Conservation (phyloP, 805 yeast species). For the Nakazawaea anatomiae region DNA sequence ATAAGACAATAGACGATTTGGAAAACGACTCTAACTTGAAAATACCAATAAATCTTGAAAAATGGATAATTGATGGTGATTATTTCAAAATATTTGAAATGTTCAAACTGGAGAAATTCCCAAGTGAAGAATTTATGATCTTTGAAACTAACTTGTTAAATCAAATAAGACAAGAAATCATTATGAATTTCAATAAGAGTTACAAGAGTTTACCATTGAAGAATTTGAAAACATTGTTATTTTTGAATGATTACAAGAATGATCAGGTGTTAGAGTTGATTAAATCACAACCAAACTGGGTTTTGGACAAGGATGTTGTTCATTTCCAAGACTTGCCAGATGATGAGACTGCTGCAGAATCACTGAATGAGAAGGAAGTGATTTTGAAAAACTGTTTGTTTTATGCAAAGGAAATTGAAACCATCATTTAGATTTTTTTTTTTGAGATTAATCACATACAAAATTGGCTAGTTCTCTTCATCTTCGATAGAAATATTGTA, state of each 20-base stretch:
- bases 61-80: conserved; percentile 94
- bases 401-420: conserved; percentile 89
- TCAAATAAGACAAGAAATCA: conserved; percentile 83
- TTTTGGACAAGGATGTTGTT: conserved; percentile 43
- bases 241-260: conserved; percentile 49
- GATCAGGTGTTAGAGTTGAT: conserved; percentile 50
- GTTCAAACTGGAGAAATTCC: conserved; percentile 43
- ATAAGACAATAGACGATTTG: conserved; percentile 35
- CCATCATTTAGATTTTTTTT: conserved; percentile 55
- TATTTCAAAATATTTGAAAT: conserved; percentile 87
- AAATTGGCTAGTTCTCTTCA: too few species aligned
- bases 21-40: conserved; percentile 68
- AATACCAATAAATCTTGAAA: conserved; percentile 85
- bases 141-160: conserved; percentile 70
- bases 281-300: conserved; percentile 50
- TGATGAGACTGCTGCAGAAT: conserved; percentile 16
- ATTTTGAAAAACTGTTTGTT: conserved; percentile 68
- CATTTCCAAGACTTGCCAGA: conserved; percentile 27
- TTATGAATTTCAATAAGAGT: conserved; percentile 74
- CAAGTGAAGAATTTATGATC: conserved; percentile 69
- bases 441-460: too few species aligned
- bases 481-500: too few species aligned
- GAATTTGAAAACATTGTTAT: conserved; percentile 77
- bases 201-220: conserved; percentile 71
- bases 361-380: conserved; percentile 31